These are phyloP conservation scores for Hypoxylon trugodes DNA, from an alignment of 495 filamentous ascomycete species.

Conservation along the genomic window DNA sequence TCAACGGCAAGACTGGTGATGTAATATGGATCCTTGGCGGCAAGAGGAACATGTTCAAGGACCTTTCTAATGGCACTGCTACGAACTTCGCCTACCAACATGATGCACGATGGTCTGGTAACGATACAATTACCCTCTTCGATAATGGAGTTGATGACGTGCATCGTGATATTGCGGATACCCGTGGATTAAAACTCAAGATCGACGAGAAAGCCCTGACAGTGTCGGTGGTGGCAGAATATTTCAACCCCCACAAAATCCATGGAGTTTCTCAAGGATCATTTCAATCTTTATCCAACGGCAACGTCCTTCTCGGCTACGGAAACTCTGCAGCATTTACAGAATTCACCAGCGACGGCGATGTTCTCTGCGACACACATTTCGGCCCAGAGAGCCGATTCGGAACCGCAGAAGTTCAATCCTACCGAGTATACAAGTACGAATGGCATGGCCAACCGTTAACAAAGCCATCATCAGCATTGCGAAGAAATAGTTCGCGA, in stretches of 20 bases:
- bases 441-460: conserved; percentile 41
- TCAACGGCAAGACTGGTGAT: conserved; percentile 65
- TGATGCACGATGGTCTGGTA: conserved; percentile 63
- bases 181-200: conserved; percentile 56
- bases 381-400: conserved; percentile 37
- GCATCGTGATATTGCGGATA: conserved; percentile 51
- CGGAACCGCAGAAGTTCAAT: conserved; percentile 31
- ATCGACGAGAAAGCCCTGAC: conserved; percentile 55
- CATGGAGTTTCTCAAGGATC: conserved; percentile 68
- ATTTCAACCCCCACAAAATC: conserved; percentile 54
- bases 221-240: conserved; percentile 45
- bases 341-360: conserved; percentile 64
- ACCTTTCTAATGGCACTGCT: conserved; percentile 43
- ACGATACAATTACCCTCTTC: conserved; percentile 50
- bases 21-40: conserved; percentile 67
- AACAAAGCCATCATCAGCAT: conserved; percentile 27
- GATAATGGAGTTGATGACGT: conserved; percentile 48
- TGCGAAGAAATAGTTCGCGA: conserved; percentile 20
- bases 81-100: conserved; percentile 68
- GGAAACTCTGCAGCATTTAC: conserved; percentile 66
- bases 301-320: conserved; percentile 67
- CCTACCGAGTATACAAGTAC: conserved; percentile 45
- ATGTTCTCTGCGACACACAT: conserved; percentile 54
- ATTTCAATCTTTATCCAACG: conserved; percentile 63
- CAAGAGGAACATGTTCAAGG: conserved; percentile 50